These are phyloP conservation scores for Microsporum audouinii DNA, from an alignment of 2,329 filamentous ascomycete genomes.

Conservation along the genomic window DNA sequence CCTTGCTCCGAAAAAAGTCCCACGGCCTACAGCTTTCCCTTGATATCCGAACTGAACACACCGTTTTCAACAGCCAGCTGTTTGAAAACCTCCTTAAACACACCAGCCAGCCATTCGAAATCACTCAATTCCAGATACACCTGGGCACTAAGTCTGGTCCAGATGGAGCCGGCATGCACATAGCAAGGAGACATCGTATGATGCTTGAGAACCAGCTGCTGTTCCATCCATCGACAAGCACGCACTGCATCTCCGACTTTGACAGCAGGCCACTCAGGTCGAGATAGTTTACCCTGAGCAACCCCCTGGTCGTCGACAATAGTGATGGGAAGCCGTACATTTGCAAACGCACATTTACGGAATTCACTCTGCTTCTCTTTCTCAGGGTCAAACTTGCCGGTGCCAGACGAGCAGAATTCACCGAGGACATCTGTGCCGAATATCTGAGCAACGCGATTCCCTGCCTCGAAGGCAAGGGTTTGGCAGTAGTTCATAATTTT, in stretches of 20 bases:
- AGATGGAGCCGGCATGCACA: slow-evolving; percentile 51
- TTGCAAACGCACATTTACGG: slow-evolving; percentile 57
- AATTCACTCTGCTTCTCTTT: slow-evolving; percentile 26
- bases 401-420: slow-evolving; percentile 24
- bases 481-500: slow-evolving; percentile 54
- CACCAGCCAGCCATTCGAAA: slow-evolving; percentile 57
- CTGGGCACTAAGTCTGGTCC: slow-evolving; percentile 66
- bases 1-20: background rate
- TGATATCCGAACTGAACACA: background rate
- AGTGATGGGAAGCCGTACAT: slow-evolving; percentile 59
- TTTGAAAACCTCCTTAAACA: slow-evolving; percentile 47
- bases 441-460: slow-evolving; percentile 46
- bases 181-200: slow-evolving; percentile 61
- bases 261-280: slow-evolving; percentile 19
- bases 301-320: slow-evolving; percentile 15
- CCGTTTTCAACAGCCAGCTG: slow-evolving; percentile 28
- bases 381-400: slow-evolving; percentile 4
- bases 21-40: background rate
- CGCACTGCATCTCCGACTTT: slow-evolving; percentile 30
- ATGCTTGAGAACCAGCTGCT: slow-evolving; percentile 45
- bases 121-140: slow-evolving; percentile 71
- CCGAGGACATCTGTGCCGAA: slow-evolving; percentile 64
- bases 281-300: background rate
- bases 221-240: slow-evolving; percentile 49
- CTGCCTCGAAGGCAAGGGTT: slow-evolving; percentile 53